Evolutionary conservation across 306 rosid genomes (phyloP).

Genomic region (Sicyos baderoa): DNA sequence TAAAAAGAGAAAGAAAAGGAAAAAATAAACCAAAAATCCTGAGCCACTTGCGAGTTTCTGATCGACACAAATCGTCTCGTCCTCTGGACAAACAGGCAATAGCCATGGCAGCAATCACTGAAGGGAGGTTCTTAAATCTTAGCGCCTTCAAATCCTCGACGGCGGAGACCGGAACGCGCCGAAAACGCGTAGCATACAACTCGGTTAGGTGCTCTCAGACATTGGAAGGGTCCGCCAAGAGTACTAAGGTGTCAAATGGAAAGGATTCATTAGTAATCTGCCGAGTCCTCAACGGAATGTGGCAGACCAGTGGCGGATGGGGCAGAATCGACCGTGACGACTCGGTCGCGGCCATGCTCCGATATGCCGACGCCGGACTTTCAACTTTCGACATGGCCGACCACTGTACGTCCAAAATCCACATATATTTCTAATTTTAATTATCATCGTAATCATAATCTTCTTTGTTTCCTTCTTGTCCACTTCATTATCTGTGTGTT

Average conservation of each 20-base stretch:
- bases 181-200: background rate
- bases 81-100: no score
- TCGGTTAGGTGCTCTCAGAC: slow-evolving; percentile 30
- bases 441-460: slow-evolving; percentile 1
- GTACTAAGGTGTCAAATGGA: slow-evolving; percentile 41
- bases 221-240: slow-evolving; percentile 27
- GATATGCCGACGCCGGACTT: slow-evolving; percentile 72
- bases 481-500: background rate
- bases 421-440: background rate
- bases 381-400: slow-evolving; percentile 96
- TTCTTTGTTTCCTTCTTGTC: background rate
- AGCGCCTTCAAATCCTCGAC: slow-evolving; percentile 8
- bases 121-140: slow-evolving; percentile 2
- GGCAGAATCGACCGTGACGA: slow-evolving; percentile 71
- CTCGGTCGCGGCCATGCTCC: slow-evolving; percentile 85
- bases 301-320: slow-evolving; percentile 91
- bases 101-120: slow-evolving; percentile 14
- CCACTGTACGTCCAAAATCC: slow-evolving; percentile 44
- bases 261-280: slow-evolving; percentile 61
- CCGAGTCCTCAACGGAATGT: slow-evolving; percentile 76
- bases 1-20: no score
- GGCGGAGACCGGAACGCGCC: background rate
- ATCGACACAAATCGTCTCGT: no score
- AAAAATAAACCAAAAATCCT: no score
- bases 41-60: no score